Conservation (phyloP, 148 eudicot species). For the Dysphania ambrosioides region DNA sequence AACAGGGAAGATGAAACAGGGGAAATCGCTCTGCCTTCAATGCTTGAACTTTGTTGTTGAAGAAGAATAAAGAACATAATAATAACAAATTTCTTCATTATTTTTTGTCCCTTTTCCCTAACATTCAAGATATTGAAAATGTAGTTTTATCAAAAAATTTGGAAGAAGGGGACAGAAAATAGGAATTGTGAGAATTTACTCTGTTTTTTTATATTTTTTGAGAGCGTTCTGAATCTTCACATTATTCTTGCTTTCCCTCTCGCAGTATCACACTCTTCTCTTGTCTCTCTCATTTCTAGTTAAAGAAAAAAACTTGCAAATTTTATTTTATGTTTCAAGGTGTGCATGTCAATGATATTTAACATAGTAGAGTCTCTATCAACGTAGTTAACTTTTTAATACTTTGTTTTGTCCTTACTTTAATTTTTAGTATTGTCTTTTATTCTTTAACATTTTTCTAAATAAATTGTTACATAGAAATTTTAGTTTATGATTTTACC, state of each 20-base stretch:
- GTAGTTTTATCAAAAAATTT: neutral
- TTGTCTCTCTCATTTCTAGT: conserved; percentile 15
- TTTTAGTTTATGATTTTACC: no score
- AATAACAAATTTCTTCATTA: conserved; percentile 19
- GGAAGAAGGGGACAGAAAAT: conserved; percentile 17
- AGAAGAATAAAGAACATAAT: conserved; percentile 26
- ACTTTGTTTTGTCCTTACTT: no score
- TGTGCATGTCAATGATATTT: conserved; percentile 1
- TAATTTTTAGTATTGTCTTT: no score
- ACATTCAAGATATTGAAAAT: neutral
- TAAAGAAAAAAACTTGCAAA: neutral
- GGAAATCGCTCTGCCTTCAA: conserved; percentile 31
- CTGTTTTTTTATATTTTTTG: no score
- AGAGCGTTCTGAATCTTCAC: neutral
- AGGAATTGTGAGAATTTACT: neutral
- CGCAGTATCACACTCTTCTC: neutral
- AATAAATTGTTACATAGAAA: no score
- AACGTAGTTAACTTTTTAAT: no score
- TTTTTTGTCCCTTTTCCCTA: neutral
- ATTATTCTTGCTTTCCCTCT: conserved; percentile 1
- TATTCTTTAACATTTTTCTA: no score
- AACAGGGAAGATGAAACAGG: conserved; percentile 27
- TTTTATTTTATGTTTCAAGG: neutral
- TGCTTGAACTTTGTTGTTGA: conserved; percentile 20
- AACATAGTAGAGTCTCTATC: neutral